Conservation (phyloP, 306 rosid species). For the Arachis stenosperma region DNA sequence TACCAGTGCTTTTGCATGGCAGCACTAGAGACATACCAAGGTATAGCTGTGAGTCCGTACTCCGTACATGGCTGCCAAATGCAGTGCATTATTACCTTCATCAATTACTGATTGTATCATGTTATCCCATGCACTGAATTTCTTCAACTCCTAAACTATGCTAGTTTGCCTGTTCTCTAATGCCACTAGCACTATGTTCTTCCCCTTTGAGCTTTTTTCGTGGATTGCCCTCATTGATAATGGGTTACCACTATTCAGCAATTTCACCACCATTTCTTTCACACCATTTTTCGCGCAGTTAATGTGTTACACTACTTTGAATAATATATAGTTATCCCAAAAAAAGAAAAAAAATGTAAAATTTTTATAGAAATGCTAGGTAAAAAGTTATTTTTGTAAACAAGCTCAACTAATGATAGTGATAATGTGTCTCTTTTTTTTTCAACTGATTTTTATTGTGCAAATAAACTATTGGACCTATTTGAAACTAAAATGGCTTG, state of each 20-base stretch:
- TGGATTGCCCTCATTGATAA: not conserved
- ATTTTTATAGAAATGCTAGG: too few relatives aligned
- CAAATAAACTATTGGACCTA: too few relatives aligned
- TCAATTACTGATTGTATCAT: not conserved
- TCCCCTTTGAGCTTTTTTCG: not conserved
- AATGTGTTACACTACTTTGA: too few relatives aligned
- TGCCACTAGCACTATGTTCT: conserved; percentile 22
- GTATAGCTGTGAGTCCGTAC: not conserved
- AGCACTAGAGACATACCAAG: conserved; percentile 25
- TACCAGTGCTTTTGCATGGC: conserved; percentile 29
- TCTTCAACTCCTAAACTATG: not conserved
- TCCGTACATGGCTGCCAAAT: conserved; percentile 16
- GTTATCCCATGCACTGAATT: not conserved
- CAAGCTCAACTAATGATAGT: too few relatives aligned
- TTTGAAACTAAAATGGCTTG: too few relatives aligned
- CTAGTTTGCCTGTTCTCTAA: not conserved
- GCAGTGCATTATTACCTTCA: conserved; percentile 20
- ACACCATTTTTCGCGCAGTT: not conserved
- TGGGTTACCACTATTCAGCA: not conserved
- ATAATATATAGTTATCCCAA: too few relatives aligned
- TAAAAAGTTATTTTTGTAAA: too few relatives aligned
- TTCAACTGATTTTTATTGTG: too few relatives aligned
- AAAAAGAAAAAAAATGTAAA: too few relatives aligned
- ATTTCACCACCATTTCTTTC: not conserved
- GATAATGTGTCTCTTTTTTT: too few relatives aligned